Evolutionary conservation across 176 grass and related monocot species (phyloP).

Genomic region (Carex pumila): DNA sequence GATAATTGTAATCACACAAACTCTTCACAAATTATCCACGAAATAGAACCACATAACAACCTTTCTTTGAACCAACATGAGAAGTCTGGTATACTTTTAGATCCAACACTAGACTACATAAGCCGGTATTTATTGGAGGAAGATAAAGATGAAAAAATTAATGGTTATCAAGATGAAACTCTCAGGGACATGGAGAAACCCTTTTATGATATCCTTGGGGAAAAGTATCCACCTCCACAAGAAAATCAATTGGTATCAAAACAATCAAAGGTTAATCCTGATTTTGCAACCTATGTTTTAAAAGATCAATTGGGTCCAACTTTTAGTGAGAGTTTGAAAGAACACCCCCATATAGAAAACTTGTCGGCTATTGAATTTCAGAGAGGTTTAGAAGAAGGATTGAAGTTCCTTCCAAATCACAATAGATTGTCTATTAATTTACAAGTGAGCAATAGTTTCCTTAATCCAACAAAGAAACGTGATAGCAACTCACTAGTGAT

Average conservation of each 20-base stretch:
- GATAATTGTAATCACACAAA: neutral
- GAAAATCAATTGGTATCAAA: neutral
- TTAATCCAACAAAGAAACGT: neutral
- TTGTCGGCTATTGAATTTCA: neutral
- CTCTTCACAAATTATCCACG: neutral
- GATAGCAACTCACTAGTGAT: neutral
- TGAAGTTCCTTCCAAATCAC: conserved; percentile 33
- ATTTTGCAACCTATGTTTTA: neutral
- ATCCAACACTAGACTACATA: conserved; percentile 26
- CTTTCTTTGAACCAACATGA: neutral
- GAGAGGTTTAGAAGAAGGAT: conserved; percentile 42
- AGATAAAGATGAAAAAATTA: conserved; percentile 33
- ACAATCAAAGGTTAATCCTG: neutral
- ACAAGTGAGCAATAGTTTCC: neutral
- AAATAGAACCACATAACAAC: neutral
- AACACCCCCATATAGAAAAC: no score
- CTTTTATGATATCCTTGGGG: conserved; percentile 35
- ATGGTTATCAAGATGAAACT: neutral
- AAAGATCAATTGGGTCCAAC: neutral
- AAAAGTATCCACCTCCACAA: conserved; percentile 14
- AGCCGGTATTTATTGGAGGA: conserved; percentile 43
- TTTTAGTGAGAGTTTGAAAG: no score
- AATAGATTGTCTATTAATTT: conserved; percentile 15
- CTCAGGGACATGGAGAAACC: conserved; percentile 31
- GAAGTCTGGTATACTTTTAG: neutral